These are phyloP conservation scores for Chiua virens DNA, from an alignment of 768 basidiomycete species.

Conservation along the genomic window DNA sequence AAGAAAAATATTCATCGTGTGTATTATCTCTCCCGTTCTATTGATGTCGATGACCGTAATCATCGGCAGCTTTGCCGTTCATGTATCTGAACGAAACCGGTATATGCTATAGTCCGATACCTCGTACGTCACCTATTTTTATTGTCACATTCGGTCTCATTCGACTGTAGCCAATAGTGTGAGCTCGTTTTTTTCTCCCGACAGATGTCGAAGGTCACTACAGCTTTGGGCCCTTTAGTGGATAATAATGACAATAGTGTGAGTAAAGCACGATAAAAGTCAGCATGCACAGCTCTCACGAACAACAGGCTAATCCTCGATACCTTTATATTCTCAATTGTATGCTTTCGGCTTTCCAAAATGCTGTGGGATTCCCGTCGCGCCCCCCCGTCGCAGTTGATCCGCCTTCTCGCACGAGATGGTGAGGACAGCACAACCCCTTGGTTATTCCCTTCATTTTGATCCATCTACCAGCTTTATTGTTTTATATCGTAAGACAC, in stretches of 20 bases:
- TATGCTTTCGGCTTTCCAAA: neutral
- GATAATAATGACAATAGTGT: conserved; percentile 10
- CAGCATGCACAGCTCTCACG: neutral
- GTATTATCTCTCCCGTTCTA: neutral
- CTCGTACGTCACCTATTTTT: conserved; percentile 1
- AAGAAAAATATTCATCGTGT: no score
- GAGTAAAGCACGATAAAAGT: neutral
- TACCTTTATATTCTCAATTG: neutral
- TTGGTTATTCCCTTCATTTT: neutral
- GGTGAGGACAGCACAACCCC: conserved; percentile 14
- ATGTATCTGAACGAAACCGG: neutral
- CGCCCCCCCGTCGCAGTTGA: conserved; percentile 1
- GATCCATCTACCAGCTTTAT: conserved; percentile 5
- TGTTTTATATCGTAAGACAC: conserved; percentile 17
- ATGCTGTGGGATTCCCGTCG: neutral
- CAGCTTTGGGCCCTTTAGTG: conserved; percentile 11
- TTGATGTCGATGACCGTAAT: neutral
- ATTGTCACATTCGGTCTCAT: neutral
- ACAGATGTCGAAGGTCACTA: neutral
- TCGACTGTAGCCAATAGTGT: neutral
- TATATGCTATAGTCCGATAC: neutral
- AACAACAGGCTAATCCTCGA: conserved; percentile 1
- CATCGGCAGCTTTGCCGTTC: neutral
- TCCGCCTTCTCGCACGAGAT: conserved; percentile 19
- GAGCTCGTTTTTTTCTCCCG: neutral